A percentile compares a stretch with the other conserved stretches of the same genome.
phyloP scores from a whole-genome alignment of 306 rosid species.

The Pyrus bretschneideri region DNA sequence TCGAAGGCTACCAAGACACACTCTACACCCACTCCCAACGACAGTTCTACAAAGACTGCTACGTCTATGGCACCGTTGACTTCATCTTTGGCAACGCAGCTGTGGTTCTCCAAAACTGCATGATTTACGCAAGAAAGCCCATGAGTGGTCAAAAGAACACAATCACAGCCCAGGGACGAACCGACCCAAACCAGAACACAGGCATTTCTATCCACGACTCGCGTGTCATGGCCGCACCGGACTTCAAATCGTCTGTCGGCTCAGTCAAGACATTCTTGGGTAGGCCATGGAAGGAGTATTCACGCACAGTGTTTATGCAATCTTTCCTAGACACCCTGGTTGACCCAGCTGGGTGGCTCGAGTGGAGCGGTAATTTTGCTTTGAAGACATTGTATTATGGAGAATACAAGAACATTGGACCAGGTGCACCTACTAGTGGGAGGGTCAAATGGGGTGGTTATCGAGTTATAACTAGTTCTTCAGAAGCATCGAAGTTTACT shows the following conservation, averaged over 20 bases:
- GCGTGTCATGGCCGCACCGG: conserved; percentile 32
- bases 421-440: conserved; percentile 26
- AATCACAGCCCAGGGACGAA: conserved; percentile 49
- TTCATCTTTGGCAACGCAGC: conserved; percentile 60
- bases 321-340: conserved; percentile 29
- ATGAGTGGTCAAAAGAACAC: conserved; percentile 30
- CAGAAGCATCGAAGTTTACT: conserved; percentile 29
- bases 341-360: conserved; percentile 50
- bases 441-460: conserved; percentile 54
- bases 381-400: conserved; percentile 45
- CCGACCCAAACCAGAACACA: conserved; percentile 43
- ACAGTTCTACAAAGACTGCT: conserved; percentile 52
- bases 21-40: conserved; percentile 51
- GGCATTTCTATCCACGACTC: conserved; percentile 42
- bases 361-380: conserved; percentile 50
- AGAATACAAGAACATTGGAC: conserved; percentile 45
- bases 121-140: conserved; percentile 42
- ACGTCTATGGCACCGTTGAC: conserved; percentile 48
- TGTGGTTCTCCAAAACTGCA: conserved; percentile 39
- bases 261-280: conserved; percentile 38
- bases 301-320: conserved; percentile 35
- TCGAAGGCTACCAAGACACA: conserved; percentile 61
- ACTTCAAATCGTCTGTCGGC: conserved; percentile 20
- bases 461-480: conserved; percentile 24
- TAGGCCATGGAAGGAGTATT: conserved; percentile 49